phyloP scores from a whole-genome alignment of 2,329 filamentous ascomycete species.

The Ophiostoma montium region DNA sequence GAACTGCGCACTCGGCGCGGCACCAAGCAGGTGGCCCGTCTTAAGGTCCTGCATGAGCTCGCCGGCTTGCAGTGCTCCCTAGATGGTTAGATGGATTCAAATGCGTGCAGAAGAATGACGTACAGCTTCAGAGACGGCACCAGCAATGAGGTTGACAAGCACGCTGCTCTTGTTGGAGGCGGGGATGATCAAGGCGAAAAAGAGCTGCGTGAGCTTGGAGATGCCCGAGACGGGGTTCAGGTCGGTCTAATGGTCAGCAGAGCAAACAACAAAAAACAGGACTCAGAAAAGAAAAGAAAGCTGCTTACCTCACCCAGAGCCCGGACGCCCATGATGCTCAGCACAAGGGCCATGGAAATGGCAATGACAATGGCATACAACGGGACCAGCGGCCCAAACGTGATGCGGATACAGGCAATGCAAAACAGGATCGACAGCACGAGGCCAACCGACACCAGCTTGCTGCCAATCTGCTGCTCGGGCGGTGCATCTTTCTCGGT shows the following conservation, averaged over 20 bases:
- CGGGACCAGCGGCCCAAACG: conserved; percentile 69
- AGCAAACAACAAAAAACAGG: neutral
- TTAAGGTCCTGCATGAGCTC: conserved; percentile 97
- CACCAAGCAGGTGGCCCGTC: conserved; percentile 83
- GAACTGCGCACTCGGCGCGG: conserved; percentile 88
- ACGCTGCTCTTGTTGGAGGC: conserved; percentile 68
- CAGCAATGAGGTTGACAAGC: conserved; percentile 89
- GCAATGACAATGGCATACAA: conserved; percentile 61
- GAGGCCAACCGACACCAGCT: conserved; percentile 61
- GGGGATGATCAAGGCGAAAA: conserved; percentile 85
- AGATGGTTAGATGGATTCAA: conserved; percentile 28
- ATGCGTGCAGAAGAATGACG: conserved; percentile 29
- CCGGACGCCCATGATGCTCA: conserved; percentile 60
- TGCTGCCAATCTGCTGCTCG: conserved; percentile 64
- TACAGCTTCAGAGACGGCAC: conserved; percentile 47
- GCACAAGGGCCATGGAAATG: conserved; percentile 68
- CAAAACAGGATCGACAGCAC: conserved; percentile 66
- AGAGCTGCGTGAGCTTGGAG: conserved; percentile 87
- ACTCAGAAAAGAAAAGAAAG: neutral
- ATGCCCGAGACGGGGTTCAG: conserved; percentile 94
- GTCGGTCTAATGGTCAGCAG: conserved; percentile 43
- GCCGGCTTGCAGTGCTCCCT: conserved; percentile 78
- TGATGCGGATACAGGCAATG: conserved; percentile 63
- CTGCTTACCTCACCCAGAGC: conserved; percentile 44
- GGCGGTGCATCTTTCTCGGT: conserved; percentile 63